Evolutionary conservation across 1,284 basidiomycete genomes (phyloP).

Genomic region (Bjerkandera adusta): DNA sequence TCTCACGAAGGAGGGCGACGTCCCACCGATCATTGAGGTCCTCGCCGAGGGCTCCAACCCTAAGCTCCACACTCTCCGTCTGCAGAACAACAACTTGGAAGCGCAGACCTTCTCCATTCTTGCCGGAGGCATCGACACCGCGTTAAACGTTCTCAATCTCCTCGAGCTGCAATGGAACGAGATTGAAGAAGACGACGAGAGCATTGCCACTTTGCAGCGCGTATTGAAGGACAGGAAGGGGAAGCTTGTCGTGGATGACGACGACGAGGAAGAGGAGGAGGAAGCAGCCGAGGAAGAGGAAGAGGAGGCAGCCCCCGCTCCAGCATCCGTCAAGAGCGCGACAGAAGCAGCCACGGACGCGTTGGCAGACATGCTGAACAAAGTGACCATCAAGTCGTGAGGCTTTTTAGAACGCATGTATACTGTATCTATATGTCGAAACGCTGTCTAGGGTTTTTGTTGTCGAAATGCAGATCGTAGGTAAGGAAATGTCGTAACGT

Average conservation of each 20-base stretch:
- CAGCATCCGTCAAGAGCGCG: slow-evolving; percentile 23
- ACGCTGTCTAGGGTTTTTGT: too few relatives aligned
- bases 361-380: slow-evolving; percentile 62
- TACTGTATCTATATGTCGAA: slow-evolving; percentile 5
- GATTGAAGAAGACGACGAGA: slow-evolving; percentile 71
- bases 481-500: background rate
- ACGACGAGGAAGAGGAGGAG: slow-evolving; percentile 81
- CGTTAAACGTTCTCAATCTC: slow-evolving; percentile 55
- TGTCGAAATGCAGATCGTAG: too few relatives aligned
- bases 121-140: slow-evolving; percentile 60
- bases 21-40: slow-evolving; percentile 62
- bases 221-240: slow-evolving; percentile 71
- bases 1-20: slow-evolving; percentile 66
- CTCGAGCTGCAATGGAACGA: slow-evolving; percentile 91
- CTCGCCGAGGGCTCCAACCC: slow-evolving; percentile 74
- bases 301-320: slow-evolving; percentile 30
- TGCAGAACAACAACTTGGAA: slow-evolving; percentile 92
- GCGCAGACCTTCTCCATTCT: slow-evolving; percentile 66
- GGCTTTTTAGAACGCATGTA: background rate
- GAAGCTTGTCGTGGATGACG: slow-evolving; percentile 57
- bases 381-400: slow-evolving; percentile 42
- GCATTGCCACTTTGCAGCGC: slow-evolving; percentile 61
- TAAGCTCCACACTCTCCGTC: slow-evolving; percentile 71
- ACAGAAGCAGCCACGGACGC: slow-evolving; percentile 42
- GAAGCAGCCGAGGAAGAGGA: slow-evolving; percentile 61